Percentiles rank a stretch among this genome's conserved stretches.
Evolutionary conservation across 305 asterid genomes (phyloP).

Genomic region (Fraxinus nigra): DNA sequence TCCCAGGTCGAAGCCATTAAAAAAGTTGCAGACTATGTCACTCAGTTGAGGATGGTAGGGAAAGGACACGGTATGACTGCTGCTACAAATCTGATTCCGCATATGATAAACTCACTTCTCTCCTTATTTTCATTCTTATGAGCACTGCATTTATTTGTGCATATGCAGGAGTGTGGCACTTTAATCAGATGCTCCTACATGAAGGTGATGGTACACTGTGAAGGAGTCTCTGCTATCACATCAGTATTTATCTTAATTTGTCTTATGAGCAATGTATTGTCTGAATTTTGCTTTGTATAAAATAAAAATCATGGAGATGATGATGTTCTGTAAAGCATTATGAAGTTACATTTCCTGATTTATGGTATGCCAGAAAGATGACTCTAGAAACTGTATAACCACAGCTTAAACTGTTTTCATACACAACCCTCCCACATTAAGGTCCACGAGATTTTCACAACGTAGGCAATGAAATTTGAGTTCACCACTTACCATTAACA

Average conservation of each 20-base stretch:
- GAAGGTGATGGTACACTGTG: not conserved
- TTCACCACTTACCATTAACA: not conserved
- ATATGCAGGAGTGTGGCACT: not conserved
- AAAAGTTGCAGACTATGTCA: conserved; percentile 33
- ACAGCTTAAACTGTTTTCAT: not conserved
- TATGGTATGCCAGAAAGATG: not conserved
- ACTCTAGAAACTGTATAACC: not conserved
- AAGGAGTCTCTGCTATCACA: not conserved
- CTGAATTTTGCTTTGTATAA: not conserved
- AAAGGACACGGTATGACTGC: conserved; percentile 41
- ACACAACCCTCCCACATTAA: not conserved
- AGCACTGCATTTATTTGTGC: not conserved
- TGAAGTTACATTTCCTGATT: not conserved
- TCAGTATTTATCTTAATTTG: not conserved
- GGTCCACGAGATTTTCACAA: not conserved
- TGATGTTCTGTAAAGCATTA: not conserved
- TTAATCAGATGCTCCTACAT: not conserved
- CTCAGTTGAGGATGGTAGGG: conserved; percentile 44
- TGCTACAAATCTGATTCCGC: not conserved
- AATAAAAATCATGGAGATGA: too few species aligned
- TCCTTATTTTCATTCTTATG: not conserved
- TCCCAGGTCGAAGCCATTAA: conserved; percentile 37
- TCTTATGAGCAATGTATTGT: not conserved
- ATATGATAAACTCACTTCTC: not conserved
- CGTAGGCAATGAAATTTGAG: not conserved